Evolutionary conservation across 257 asterid genomes (phyloP).

Genomic region (Fraxinus excelsior): DNA sequence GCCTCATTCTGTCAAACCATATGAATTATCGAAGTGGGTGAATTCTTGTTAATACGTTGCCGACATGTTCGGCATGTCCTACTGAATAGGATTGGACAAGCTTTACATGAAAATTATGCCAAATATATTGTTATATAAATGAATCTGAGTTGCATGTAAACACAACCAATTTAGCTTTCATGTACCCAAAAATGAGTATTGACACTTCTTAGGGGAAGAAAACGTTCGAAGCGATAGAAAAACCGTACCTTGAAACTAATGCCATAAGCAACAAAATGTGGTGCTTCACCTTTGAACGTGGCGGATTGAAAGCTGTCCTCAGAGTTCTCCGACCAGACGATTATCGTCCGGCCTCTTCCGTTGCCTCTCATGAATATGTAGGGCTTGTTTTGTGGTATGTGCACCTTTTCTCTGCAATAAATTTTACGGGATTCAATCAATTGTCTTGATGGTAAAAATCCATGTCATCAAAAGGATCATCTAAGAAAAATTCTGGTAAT

Average conservation of each 20-base stretch:
- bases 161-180: not conserved
- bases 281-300: constrained; percentile 67
- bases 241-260: constrained; percentile 71
- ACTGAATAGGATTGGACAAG: not conserved
- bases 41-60: not conserved
- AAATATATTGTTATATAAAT: too few species aligned
- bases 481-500: not conserved
- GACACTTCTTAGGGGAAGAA: not conserved
- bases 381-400: constrained; percentile 59
- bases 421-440: not conserved
- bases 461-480: not conserved
- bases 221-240: not conserved
- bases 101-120: not conserved
- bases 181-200: not conserved
- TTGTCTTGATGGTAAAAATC: not conserved
- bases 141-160: not conserved
- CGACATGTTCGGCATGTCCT: not conserved
- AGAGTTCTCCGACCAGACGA: constrained; percentile 63
- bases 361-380: constrained; percentile 76
- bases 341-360: constrained; percentile 64
- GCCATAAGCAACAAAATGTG: constrained; percentile 74
- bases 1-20: constrained; percentile 54
- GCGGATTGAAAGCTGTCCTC: constrained; percentile 48
- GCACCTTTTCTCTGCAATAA: constrained; percentile 65
- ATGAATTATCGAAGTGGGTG: not conserved